Percentiles rank a stretch among this genome's conserved stretches.
Conservation (phyloP, 768 basidiomycete species). For the Chalciporus pseudorubinellus region DNA sequence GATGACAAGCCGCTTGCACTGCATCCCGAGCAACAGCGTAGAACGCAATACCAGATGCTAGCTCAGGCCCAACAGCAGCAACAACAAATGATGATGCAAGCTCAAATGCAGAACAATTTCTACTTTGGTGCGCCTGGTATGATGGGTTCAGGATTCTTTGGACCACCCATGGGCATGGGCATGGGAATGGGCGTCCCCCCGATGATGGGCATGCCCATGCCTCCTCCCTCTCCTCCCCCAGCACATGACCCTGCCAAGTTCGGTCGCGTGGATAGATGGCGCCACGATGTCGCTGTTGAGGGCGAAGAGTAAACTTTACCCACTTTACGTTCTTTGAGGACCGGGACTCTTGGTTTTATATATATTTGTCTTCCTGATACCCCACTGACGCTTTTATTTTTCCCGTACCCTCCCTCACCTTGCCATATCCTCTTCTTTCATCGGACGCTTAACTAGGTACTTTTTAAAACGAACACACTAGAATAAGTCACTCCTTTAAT, state of each 20-base stretch:
- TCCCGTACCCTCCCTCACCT: constrained; percentile 1
- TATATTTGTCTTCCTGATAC: constrained; percentile 4
- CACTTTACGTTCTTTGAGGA: constrained; percentile 8
- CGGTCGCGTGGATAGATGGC: constrained; percentile 76
- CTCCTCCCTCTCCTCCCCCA: constrained; percentile 61
- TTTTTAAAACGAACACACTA: constrained; percentile 12
- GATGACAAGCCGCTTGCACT: constrained; percentile 70
- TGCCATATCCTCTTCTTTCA: not conserved
- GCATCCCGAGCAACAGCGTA: constrained; percentile 78
- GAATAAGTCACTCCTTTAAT: constrained; percentile 37
- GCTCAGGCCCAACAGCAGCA: constrained; percentile 49
- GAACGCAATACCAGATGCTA: constrained; percentile 51
- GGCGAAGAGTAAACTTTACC: constrained; percentile 41
- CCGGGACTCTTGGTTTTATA: constrained; percentile 10
- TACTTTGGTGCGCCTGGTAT: constrained; percentile 66
- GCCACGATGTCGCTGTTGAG: constrained; percentile 72
- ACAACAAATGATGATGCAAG: constrained; percentile 71
- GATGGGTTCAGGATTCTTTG: constrained; percentile 70
- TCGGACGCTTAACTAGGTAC: not conserved
- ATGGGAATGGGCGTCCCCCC: constrained; percentile 44
- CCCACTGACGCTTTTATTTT: not conserved
- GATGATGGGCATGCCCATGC: constrained; percentile 38
- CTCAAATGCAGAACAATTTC: constrained; percentile 73
- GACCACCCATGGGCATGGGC: constrained; percentile 48
- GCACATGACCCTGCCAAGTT: constrained; percentile 64